phyloP scores from a whole-genome alignment of 2,329 filamentous ascomycete genomes.

The Fusarium sarcochroum region DNA sequence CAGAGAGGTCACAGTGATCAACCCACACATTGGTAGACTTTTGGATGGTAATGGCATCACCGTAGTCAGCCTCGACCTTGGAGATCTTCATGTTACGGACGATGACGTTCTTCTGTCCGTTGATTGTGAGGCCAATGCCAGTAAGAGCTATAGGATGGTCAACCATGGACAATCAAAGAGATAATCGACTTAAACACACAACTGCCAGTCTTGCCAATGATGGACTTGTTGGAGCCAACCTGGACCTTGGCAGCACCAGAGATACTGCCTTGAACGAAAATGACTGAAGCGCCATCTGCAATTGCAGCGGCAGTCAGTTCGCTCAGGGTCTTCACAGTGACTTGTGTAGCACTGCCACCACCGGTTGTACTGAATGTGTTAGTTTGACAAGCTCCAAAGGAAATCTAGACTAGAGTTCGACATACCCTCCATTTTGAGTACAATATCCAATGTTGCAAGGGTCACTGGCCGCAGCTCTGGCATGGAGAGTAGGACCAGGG shows the following conservation, averaged over 20 bases:
- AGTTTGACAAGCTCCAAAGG: not conserved
- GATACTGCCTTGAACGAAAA: conserved; percentile 41
- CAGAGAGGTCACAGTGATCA: conserved; percentile 60
- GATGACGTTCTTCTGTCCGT: conserved; percentile 63
- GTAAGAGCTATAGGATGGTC: conserved; percentile 31
- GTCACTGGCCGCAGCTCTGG: conserved; percentile 31
- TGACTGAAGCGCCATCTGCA: conserved; percentile 26
- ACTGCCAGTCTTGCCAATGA: conserved; percentile 42
- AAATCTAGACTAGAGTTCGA: fast-evolving
- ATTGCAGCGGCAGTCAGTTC: conserved; percentile 36
- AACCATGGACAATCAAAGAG: not conserved
- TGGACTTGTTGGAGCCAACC: conserved; percentile 43
- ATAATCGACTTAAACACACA: conserved; percentile 15
- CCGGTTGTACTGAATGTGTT: conserved; percentile 27
- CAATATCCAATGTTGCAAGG: conserved; percentile 35
- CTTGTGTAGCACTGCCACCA: conserved; percentile 26
- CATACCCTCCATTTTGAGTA: conserved; percentile 45
- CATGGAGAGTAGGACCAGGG: conserved; percentile 10
- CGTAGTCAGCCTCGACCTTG: conserved; percentile 61
- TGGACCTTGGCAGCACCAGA: conserved; percentile 44
- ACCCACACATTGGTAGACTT: conserved; percentile 63
- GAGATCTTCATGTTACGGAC: conserved; percentile 68
- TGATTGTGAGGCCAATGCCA: conserved; percentile 38
- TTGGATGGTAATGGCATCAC: conserved; percentile 67
- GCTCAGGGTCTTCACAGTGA: conserved; percentile 35